Evolutionary conservation across 345 rosid species (phyloP).

Genomic region (Populus davidiana): DNA sequence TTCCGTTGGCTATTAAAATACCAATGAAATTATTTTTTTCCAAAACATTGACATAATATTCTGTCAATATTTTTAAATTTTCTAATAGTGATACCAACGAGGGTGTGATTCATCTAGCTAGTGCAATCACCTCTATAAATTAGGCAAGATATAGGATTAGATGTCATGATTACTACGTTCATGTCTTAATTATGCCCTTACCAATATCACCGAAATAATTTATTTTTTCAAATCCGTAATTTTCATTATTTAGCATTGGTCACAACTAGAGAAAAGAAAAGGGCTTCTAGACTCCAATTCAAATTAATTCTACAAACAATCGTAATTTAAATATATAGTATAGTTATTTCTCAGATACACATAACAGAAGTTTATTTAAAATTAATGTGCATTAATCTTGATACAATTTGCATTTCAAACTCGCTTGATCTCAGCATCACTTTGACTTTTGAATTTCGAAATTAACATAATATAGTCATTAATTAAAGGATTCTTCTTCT

Average conservation of each 20-base stretch:
- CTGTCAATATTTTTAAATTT: too few relatives aligned
- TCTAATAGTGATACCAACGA: too few relatives aligned
- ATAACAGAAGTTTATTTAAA: neutral
- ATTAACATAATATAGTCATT: neutral
- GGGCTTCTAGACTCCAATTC: neutral
- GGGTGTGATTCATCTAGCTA: too few relatives aligned
- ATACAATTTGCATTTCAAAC: neutral
- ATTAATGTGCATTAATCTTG: neutral
- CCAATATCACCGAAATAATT: neutral
- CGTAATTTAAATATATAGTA: neutral
- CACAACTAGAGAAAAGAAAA: neutral
- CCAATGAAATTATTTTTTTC: too few relatives aligned
- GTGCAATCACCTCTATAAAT: too few relatives aligned
- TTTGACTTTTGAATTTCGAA: neutral
- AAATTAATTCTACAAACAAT: neutral
- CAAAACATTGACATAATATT: too few relatives aligned
- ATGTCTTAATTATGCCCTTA: neutral
- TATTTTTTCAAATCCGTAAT: neutral
- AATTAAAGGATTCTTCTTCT: neutral
- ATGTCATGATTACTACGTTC: neutral
- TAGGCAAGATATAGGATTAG: too few relatives aligned
- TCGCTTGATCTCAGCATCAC: neutral
- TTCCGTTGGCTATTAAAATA: neutral
- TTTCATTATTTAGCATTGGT: neutral
- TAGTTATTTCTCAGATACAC: neutral